Evolutionary conservation across 352 stramenopile genomes (phyloP), one percentile per base, ranked within the genome.

Genomic region (Peronosclerospora sorghi): DNA sequence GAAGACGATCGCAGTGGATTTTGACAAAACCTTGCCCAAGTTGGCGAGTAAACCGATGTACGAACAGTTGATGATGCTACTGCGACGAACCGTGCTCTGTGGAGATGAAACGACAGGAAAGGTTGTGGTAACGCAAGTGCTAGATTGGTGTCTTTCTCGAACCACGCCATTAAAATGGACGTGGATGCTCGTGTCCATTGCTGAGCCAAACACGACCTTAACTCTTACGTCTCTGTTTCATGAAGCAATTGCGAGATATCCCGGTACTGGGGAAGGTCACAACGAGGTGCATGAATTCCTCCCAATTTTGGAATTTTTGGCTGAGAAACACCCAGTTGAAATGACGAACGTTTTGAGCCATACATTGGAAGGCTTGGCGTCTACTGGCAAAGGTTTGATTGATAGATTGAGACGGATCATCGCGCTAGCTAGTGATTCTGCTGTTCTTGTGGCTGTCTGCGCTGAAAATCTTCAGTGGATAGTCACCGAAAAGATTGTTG

Each of bases 381-480:
- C 46, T 7, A 41, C n/a, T 24, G 28, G 39, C 18, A 6, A 40
- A 18, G 27, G 35, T 10, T 29, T 28, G 42, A 13, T 19, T 36
- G 40, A 50, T 17, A 53, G 51, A 4, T 41, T 77, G 20, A 32
- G 24, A 10, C 52, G 39, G 6, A 45, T 86, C 6, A 18, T 83
- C 10, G 32, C 48, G 1, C 5, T 86, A 10, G 64, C 55, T 4
- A 58, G 45, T 21, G 29, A 59, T 8, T 83, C 62, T 4, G 36
- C 53, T 4, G 29, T 54, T 8, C 42, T 83, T 6, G 48, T 83
- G 5, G 41, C 41, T 6, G 51, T 61, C 0, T 69, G 72, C 29
- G 73, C 83, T 35, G 67, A 79, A 18, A 83, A 55, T 19, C 59
- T 86, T 7, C 69, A 86, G 46, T 84, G 65, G 53, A 56, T 86